Evolutionary conservation across 495 filamentous ascomycete genomes (phyloP), one percentile per base, ranked within the genome.

Genomic region (Stereocaulon alpinum): DNA sequence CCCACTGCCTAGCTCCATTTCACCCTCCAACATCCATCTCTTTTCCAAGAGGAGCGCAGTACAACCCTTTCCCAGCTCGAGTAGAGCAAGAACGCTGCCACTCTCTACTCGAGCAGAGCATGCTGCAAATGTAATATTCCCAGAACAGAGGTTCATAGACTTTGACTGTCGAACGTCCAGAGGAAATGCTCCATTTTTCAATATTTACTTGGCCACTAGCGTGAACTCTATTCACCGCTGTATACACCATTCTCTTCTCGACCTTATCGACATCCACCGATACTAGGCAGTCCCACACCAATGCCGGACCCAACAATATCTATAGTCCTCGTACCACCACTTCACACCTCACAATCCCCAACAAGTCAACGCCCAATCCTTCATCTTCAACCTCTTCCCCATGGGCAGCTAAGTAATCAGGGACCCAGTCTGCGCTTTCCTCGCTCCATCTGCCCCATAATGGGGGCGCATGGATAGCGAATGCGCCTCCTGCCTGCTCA

Each of bases 401-500:
- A 40, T 32, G 9, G 20, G 50, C 58, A 37, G 12, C 44, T 44
- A 56, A 37, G 50, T 60, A 51, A 60, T 61, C 45, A 61, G 56
- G 51, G n/a, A 57, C 53, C 64, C 64, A 58, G 22, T 58, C 61
- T 24, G 30, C 61, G 54, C 37, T 43, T 20, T 45, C 56, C 3
- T 59, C 56, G 20, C 52, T 65, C 60, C 61, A 57, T 10, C 24
- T 29, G 18, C 61, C 57, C 47, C 18, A 29, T 9, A 63, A n/a
- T 15, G 58, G 61, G 27, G 61, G 55, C 12, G 22, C 41, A 59
- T 63, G 52, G 24, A 60, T 60, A 3, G 58, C 57, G 24, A 63
- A 63, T 7, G 37, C 27, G 15, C 51, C 58, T 20, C 58, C 58
- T 11, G 57, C 53, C 27, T 48, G 40, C n/a, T 32, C 52, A 15